Evolutionary conservation across 352 stramenopile species (phyloP).

Genomic region (Saprolegnia diclina): DNA sequence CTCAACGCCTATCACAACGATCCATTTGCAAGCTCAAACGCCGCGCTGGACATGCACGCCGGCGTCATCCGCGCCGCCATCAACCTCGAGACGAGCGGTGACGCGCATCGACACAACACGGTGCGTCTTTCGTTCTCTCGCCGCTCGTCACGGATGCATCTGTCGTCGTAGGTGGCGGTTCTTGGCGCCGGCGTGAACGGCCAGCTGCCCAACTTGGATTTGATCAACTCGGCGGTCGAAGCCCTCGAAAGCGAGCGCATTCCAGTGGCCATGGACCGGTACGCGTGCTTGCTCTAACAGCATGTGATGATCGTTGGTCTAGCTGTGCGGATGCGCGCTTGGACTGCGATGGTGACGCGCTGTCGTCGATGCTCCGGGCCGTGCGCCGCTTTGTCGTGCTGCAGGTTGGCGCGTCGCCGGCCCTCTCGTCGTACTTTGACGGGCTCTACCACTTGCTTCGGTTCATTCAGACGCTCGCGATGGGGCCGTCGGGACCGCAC

Average conservation of each 20-base stretch:
- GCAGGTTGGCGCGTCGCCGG: background rate
- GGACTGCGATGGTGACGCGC: conserved; percentile 16
- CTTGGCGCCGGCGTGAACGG: conserved; percentile 72
- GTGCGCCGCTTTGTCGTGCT: conserved; percentile 1
- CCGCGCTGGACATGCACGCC: conserved; percentile 51
- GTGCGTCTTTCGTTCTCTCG: background rate
- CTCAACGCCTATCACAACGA: conserved; percentile 65
- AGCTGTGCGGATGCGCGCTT: conserved; percentile 3
- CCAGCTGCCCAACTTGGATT: conserved; percentile 80
- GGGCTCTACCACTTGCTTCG: conserved; percentile 40
- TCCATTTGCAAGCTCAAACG: conserved; percentile 32
- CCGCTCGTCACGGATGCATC: too few relatives aligned
- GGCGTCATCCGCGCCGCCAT: conserved; percentile 71
- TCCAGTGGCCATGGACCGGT: conserved; percentile 46
- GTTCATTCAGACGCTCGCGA: conserved; percentile 71
- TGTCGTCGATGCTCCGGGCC: conserved; percentile 18
- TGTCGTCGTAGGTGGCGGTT: conserved; percentile 39
- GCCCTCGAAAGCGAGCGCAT: conserved; percentile 45
- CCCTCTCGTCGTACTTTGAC: background rate
- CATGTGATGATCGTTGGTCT: background rate
- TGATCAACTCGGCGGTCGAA: conserved; percentile 71
- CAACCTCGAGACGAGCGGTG: conserved; percentile 53
- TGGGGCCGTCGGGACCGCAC: conserved; percentile 54
- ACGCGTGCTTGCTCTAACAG: background rate
- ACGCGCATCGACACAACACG: conserved; percentile 30